Conservation (phyloP, 306 rosid genomes). For the Gleditsia sinensis region DNA sequence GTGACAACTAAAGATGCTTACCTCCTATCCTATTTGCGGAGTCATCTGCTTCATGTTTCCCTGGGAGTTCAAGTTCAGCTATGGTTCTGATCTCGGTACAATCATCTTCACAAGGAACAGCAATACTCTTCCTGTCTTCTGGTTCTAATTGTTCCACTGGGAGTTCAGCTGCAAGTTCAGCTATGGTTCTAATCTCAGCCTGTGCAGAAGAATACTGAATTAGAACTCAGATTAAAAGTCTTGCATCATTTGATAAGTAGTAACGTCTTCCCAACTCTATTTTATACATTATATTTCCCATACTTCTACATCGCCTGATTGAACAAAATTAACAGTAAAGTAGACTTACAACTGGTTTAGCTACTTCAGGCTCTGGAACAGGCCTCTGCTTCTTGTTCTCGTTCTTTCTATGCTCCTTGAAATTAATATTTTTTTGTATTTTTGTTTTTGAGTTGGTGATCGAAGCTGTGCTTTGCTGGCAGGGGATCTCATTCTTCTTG, state of each 20-base stretch:
- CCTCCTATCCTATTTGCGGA: constrained; percentile 41
- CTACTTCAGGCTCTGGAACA: constrained; percentile 41
- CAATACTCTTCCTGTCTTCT: constrained; percentile 40
- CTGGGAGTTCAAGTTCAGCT: constrained; percentile 10
- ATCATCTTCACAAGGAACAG: constrained; percentile 41
- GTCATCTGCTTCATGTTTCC: constrained; percentile 41
- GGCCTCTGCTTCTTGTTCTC: constrained; percentile 52
- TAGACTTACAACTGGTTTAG: constrained; percentile 54
- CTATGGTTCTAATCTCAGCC: constrained; percentile 44
- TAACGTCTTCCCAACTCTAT: neutral
- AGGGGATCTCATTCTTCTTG: constrained; percentile 38
- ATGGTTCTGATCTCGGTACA: constrained; percentile 33
- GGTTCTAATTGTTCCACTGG: constrained; percentile 39
- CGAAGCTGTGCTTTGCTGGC: constrained; percentile 37
- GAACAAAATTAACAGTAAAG: neutral
- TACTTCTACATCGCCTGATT: neutral
- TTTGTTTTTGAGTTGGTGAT: constrained; percentile 38
- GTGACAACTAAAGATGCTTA: constrained; percentile 34
- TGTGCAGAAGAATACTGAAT: constrained; percentile 44
- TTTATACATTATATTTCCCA: constrained; percentile 6
- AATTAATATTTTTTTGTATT: constrained; percentile 29
- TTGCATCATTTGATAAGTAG: constrained; percentile 15
- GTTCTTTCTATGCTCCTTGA: constrained; percentile 46
- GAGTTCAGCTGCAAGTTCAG: no score
- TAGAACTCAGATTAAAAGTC: constrained; percentile 26